Conservation (phyloP, 768 basidiomycete species). For the Hydnomerulius pinastri region DNA sequence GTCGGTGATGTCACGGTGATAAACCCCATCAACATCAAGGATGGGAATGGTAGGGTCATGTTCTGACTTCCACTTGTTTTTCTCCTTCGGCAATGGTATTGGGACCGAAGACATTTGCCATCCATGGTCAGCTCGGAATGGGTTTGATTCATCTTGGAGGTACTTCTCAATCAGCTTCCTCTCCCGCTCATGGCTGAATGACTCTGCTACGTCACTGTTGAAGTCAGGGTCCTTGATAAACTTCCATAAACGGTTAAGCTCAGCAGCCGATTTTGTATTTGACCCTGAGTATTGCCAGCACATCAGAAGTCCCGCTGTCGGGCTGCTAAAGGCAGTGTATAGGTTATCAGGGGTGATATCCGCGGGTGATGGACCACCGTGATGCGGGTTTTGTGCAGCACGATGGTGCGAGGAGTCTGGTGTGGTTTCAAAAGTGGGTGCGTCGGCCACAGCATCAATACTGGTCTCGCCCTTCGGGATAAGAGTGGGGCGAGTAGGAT, state of each 20-base stretch:
- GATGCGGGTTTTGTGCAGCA: too few species aligned
- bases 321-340: constrained; percentile 18
- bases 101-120: constrained; percentile 5
- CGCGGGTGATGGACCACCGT: too few species aligned
- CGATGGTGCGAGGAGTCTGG: too few species aligned
- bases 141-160: constrained; percentile 1
- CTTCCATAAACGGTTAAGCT: constrained; percentile 28
- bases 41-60: not conserved
- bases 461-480: not conserved
- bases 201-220: constrained; percentile 8
- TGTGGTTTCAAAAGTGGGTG: not conserved
- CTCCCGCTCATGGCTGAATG: constrained; percentile 13
- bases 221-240: constrained; percentile 27
- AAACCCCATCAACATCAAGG: not conserved
- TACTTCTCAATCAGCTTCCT: constrained; percentile 3
- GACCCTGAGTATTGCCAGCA: constrained; percentile 33
- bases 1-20: not conserved
- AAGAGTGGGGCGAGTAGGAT: not conserved
- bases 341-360: too few species aligned
- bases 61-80: not conserved
- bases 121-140: not conserved
- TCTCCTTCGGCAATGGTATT: constrained; percentile 4
- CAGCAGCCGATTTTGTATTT: constrained; percentile 27
- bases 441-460: not conserved
- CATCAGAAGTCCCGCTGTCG: constrained; percentile 29